Evolutionary conservation across 805 yeast genomes (phyloP), one percentile per base, ranked within the genome.

Genomic region (Spathaspora gorwiae): DNA sequence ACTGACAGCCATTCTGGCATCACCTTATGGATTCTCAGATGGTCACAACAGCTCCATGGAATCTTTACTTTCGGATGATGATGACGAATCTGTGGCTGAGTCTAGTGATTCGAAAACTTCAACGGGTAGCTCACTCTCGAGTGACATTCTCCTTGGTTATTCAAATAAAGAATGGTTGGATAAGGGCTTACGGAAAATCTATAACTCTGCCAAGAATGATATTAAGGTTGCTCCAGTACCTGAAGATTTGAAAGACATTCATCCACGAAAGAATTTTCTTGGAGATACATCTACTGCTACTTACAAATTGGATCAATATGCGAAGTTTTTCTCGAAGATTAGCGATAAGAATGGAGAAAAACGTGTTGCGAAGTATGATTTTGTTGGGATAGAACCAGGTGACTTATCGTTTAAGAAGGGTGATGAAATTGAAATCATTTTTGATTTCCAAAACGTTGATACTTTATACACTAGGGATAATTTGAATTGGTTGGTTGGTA

Each of bases 331-430:
- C 46, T 51, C 47, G 12, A 52, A 53, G 19, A 26, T 62, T 3
- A 19, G 24, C 5, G 42, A 43, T 12, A 19, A 35, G 7, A 46
- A 26, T 15, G 33, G 9, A 44, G 33, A 46, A 45, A 36, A 35
- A 26, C 24, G 29, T 15, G 32, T 13, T 6, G 61, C 61, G 10
- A 54, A 52, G 38, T 44, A 51, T 44, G 60, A 54, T 45, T 70
- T 66, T 44, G 47, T 45, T 7, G 74, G 73, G 1, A 51, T 40
- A 13, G 56, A 62, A 42, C 60, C 70, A 0, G 76, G 74, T 2
- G 75, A 70, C 42, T 57, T 70, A 37, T 56, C 72, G 4, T 65
- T 70, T 42, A 47, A 56, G 6, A 46, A 54, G 33, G 72, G 70
- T 29, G 72, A 70, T 35, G 36, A 45, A 11, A 52, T 70, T 15